Evolutionary conservation across 257 asterid species (phyloP), one percentile per base, ranked within the genome.

Genomic region (Eucommia ulmoides): DNA sequence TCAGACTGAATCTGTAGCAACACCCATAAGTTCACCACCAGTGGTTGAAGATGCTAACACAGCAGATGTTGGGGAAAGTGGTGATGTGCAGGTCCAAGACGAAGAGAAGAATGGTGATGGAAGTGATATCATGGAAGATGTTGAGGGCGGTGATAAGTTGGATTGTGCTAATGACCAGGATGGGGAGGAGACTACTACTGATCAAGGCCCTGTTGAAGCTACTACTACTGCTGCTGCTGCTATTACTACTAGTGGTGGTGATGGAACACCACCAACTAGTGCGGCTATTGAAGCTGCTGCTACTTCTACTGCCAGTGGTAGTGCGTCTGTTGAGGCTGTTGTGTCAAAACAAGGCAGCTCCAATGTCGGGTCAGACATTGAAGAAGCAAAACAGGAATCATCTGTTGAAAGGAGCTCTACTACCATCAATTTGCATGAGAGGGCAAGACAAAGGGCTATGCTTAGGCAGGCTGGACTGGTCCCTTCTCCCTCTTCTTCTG

Each of bases 41-140:
- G 60, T 35, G 25, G 88, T 69, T 33, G 70, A 63, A 29, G 72
- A 60, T 33, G 52, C 74, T 16, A 56, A 44, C 22, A 38, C 68
- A 45, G 54, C 76, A 50, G 94, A 84, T 49, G 62, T 55, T 19
- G 85, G 88, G 57, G 95, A 79, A 63, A 58, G 70, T 20, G 88
- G 71, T 41, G 58, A 77, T 51, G 57, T 72, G 11, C 78, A 67
- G 35, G 54, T 55, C 41, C 58, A 54, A 25, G 87, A 76, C 24
- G 80, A 77, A 41, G 86, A 78, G 17, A 75, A 78, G 19, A 75
- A 72, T 67, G 69, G 58, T 49, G 78, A 65, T 6, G 68, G 48
- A 7, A 47, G 58, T 17, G 76, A 65, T 25, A 14, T 12, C 7
- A 7, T 22, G 18, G 76, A 55, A 49, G 10, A 61, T 45, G 60